Evolutionary conservation across 768 basidiomycete genomes (phyloP), one percentile per base, ranked within the genome.

Genomic region (Cystobasidium onofrii): DNA sequence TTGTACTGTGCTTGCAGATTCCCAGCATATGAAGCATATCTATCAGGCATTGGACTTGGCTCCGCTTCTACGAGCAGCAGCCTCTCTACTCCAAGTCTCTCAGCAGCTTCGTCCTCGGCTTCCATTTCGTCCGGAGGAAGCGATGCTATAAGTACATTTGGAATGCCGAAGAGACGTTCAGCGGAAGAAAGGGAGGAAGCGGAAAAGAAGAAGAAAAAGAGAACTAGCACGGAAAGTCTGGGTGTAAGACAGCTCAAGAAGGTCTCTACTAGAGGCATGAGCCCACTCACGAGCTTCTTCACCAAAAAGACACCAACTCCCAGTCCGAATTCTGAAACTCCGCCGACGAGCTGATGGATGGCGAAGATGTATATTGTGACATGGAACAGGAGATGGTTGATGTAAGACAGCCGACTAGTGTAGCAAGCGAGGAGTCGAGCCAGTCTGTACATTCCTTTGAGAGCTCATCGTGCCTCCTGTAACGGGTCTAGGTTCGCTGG

Each of bases 241-340:
- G 69, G 69, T 34, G 69, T 71, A n/a, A 55, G 54, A 29, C 25
- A 23, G 29, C 29, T 71, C 10, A 71, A 71, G 54, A 71, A 71
- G 69, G 69, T 44, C 10, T 33, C 29, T 34, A 71, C 52, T 10
- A 55, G 55, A 55, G 69, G 69, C 17, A 71, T 71, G 69, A 57
- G 31, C 25, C 69, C 69, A 10, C 41, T 71, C 13, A 71, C 69
- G 4, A 71, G 69, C 54, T 71, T 71, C 69, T 71, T 71, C 44
- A 23, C 50, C 20, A 71, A 71, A 25, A 71, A 71, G 54, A 67
- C 41, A 18, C 69, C 69, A 3, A 71, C 52, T 27, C 69, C 69
- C 10, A 54, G 66, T 20, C 41, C 44, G 41, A 54, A 43, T 52
- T 29, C 41, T 15, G 63, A 64, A n/a, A 64, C 63, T 12, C 57